These are phyloP conservation scores for Cornus kousa DNA, from an alignment of 148 eudicot genomes.

Conservation along the genomic window DNA sequence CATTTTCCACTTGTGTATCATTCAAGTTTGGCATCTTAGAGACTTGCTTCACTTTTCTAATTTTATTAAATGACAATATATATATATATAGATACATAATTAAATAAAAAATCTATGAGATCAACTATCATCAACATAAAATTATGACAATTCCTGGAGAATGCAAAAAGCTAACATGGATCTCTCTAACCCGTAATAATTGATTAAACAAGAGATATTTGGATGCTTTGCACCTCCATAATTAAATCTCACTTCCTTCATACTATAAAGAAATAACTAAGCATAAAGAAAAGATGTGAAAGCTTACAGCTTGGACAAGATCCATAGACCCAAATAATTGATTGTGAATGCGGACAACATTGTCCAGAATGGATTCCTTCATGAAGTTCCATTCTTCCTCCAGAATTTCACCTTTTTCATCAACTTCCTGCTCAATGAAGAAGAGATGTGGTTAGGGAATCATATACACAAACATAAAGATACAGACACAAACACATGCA, in stretches of 20 bases:
- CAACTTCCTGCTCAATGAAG: slow-evolving; percentile 34
- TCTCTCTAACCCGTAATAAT: not conserved
- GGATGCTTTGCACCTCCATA: not conserved
- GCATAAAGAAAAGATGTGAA: not conserved
- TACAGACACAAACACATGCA: not conserved
- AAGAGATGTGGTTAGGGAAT: slow-evolving; percentile 3
- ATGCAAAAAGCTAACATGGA: not conserved
- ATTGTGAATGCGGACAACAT: slow-evolving; percentile 59
- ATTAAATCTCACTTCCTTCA: too few relatives aligned
- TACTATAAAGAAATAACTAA: not conserved
- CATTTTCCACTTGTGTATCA: too few relatives aligned
- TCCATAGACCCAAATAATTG: slow-evolving; percentile 74
- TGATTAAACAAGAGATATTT: not conserved
- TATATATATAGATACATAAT: too few relatives aligned
- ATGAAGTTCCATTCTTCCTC: slow-evolving; percentile 52
- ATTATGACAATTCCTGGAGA: too few relatives aligned
- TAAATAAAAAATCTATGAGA: not conserved
- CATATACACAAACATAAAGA: too few relatives aligned
- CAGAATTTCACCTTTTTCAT: slow-evolving; percentile 42
- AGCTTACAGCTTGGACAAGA: slow-evolving; percentile 56
- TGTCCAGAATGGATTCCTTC: slow-evolving; percentile 53
- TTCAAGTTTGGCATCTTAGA: too few relatives aligned
- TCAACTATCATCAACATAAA: too few relatives aligned
- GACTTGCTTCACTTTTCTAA: too few relatives aligned
- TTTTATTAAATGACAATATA: too few relatives aligned